Percentiles rank a stretch among this genome's conserved stretches.
Evolutionary conservation across 257 asterid species (phyloP).

Genomic region (Prunella vulgaris): DNA sequence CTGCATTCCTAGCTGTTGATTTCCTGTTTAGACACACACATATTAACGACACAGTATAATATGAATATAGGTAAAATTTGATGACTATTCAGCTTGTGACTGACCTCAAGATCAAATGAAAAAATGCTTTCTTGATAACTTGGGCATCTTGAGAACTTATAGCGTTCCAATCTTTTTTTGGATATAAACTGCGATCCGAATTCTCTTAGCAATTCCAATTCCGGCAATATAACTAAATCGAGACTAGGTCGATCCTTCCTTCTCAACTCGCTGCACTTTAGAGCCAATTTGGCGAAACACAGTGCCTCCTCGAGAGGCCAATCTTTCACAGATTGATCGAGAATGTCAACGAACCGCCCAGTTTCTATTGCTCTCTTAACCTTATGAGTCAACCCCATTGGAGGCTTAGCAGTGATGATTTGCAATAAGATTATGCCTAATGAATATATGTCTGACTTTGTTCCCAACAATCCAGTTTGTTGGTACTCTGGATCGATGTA

Average conservation of each 20-base stretch:
- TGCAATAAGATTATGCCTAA: conserved; percentile 61
- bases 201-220: conserved; percentile 50
- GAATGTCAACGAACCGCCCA: conserved; percentile 42
- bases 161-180: conserved; percentile 9
- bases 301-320: conserved; percentile 80
- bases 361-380: conserved; percentile 54
- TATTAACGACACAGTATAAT: background rate
- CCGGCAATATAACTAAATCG: conserved; percentile 56
- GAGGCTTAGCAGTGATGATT: conserved; percentile 61
- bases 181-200: conserved; percentile 24
- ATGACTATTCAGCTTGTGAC: background rate
- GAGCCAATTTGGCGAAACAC: conserved; percentile 52
- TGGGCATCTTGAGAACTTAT: background rate
- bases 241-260: conserved; percentile 82
- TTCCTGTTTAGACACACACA: conserved; percentile 20
- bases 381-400: conserved; percentile 63
- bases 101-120: conserved; percentile 31
- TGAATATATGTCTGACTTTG: conserved; percentile 78
- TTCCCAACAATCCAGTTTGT: conserved; percentile 68
- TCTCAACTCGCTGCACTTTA: conserved; percentile 72
- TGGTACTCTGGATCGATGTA: conserved; percentile 97
- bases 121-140: conserved; percentile 30
- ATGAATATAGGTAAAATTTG: background rate
- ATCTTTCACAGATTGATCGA: conserved; percentile 55
- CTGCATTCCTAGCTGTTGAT: background rate